Evolutionary conservation across 2,329 filamentous ascomycete genomes (phyloP), one percentile per base, ranked within the genome.

Genomic region (Lasiodiplodia sp.): DNA sequence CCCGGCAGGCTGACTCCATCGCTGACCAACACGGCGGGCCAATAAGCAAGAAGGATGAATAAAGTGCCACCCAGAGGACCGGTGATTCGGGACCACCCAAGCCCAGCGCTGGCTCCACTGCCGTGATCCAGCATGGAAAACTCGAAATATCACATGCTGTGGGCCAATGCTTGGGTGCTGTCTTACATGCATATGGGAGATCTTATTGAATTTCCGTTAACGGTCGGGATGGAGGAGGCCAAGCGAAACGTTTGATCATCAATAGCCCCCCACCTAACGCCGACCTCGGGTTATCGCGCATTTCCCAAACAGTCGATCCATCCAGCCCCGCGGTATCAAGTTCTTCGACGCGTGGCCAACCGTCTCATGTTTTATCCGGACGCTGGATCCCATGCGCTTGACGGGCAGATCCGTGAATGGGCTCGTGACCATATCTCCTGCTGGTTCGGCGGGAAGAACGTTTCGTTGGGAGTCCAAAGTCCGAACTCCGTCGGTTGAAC

Each of bases 171-270:
- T 28, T 47, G 18, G 40, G 18, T 28, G 44, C 31, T 21, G 28
- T 64, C 60, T 64, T 51, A 64, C 60, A 64, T 64, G 60, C 60
- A 64, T 64, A 49, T 14, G 3, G 60, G n/a, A 64, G 60, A 64
- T 64, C 60, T 52, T 64, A 64, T 18, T 52, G 11, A 44, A 1
- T 25, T n/a, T n/a, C n/a, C 31, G 28, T 51, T 25, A 37, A 31
- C 47, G 44, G 18, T n/a, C 18, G 44, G 18, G 31, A 34, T 31
- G 21, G 31, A 31, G 21, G 23, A 16, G 28, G 12, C 12, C 47
- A 64, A 11, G 60, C 60, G 60, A 64, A 7, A 11, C 28, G 53
- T 28, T 31, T n/a, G 53, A 56, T n/a, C 25, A n/a, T 37, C 53
- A 56, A 56, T 11, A 28, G 25, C 52, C 51, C 16, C 18, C 44